phyloP scores from a whole-genome alignment of 805 yeast genomes.

The Saturnispora dispora region DNA sequence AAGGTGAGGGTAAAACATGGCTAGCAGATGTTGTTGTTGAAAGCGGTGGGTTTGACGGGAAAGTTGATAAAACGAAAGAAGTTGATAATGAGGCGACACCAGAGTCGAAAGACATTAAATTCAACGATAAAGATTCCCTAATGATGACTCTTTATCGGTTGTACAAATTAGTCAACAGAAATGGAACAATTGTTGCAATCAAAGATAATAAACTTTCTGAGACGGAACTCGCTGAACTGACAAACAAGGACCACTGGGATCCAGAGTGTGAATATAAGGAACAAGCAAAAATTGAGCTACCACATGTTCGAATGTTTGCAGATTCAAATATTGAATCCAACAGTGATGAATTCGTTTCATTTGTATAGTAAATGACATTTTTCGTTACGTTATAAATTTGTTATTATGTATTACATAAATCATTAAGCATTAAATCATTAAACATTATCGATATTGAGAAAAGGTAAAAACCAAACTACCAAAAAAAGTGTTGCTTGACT shows the following conservation, averaged over 20 bases:
- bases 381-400: not conserved
- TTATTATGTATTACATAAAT: not conserved
- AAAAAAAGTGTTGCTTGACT: too few species aligned
- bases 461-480: not conserved
- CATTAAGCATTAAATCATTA: not conserved
- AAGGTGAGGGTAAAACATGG: conserved; percentile 71
- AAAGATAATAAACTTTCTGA: conserved; percentile 25
- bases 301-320: conserved; percentile 7
- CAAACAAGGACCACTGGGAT: conserved; percentile 4
- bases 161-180: conserved; percentile 7
- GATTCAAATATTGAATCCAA: conserved; percentile 1
- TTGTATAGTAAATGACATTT: not conserved
- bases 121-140: conserved; percentile 3
- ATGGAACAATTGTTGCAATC: conserved; percentile 20
- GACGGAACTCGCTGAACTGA: conserved; percentile 40
- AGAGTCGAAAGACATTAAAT: not conserved
- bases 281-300: not conserved
- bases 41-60: conserved; percentile 45
- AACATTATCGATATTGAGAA: not conserved
- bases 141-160: conserved; percentile 6
- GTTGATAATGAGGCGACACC: conserved; percentile 3
- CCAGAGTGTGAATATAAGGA: not conserved
- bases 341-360: not conserved
- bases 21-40: conserved; percentile 71
- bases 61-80: not conserved